phyloP scores from a whole-genome alignment of 2,329 filamentous ascomycete species.

The Xylariaceae sp. region DNA sequence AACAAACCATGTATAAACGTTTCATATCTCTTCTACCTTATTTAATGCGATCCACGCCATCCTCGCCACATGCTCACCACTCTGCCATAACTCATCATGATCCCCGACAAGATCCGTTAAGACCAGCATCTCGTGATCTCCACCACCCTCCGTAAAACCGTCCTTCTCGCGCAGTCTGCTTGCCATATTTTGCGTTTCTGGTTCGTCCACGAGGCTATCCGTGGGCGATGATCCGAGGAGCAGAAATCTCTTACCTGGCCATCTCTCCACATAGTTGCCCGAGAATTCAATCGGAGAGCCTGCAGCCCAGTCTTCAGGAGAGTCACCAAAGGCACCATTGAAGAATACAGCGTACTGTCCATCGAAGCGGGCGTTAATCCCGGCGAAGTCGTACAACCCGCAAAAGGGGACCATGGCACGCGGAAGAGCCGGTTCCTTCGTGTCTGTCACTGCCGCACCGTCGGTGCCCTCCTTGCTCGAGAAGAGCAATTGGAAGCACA shows the following conservation, averaged over 20 bases:
- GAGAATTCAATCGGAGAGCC: constrained; percentile 50
- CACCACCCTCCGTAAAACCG: constrained; percentile 18
- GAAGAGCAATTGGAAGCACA: constrained; percentile 59
- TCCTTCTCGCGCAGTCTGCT: constrained; percentile 39
- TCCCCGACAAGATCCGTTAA: constrained; percentile 49
- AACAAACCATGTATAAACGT: too few relatives aligned
- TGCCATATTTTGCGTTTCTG: constrained; percentile 57
- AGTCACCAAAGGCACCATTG: constrained; percentile 56
- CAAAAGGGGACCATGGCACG: constrained; percentile 56
- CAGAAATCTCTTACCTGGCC: constrained; percentile 28
- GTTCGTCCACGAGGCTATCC: constrained; percentile 50
- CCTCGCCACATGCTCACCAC: constrained; percentile 53
- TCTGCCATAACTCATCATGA: constrained; percentile 63
- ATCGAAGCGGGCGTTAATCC: constrained; percentile 44
- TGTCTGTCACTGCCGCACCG: constrained; percentile 22
- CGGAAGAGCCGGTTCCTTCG: constrained; percentile 35
- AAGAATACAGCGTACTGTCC: constrained; percentile 56
- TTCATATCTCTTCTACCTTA: constrained; percentile 2
- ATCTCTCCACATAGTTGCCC: constrained; percentile 39
- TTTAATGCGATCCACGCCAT: constrained; percentile 32
- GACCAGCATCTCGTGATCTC: constrained; percentile 27
- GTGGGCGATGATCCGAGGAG: constrained; percentile 44
- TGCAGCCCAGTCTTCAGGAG: constrained; percentile 46
- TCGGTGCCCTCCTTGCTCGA: constrained; percentile 21
- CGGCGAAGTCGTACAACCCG: constrained; percentile 63